Conservation (phyloP, 768 basidiomycete species). For the Tulasnella sp. region DNA sequence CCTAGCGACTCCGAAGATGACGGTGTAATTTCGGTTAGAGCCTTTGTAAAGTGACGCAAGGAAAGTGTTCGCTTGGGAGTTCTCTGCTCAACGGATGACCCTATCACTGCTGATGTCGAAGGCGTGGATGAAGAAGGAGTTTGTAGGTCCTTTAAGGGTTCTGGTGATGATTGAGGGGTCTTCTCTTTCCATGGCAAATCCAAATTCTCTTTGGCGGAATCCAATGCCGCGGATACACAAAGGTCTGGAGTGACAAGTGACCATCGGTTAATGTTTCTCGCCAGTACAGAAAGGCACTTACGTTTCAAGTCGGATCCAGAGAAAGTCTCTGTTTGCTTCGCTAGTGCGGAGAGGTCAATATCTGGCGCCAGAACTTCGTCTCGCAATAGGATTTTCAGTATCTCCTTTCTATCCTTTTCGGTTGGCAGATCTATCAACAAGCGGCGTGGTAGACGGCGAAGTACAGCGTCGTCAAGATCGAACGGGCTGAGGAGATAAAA, state of each 20-base stretch:
- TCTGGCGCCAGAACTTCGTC: slow-evolving; percentile 60
- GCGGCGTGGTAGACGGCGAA: slow-evolving; percentile 76
- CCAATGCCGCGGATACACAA: slow-evolving; percentile 83
- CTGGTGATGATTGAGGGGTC: slow-evolving; percentile 1
- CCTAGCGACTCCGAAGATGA: slow-evolving; percentile 75
- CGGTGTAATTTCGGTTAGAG: slow-evolving; percentile 79
- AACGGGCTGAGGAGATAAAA: slow-evolving; percentile 40
- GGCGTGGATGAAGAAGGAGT: neutral
- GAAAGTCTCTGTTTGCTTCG: slow-evolving; percentile 67
- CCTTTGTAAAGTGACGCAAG: slow-evolving; percentile 62
- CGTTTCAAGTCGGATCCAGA: slow-evolving; percentile 85
- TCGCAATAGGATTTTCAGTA: slow-evolving; percentile 74
- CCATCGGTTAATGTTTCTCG: too few relatives aligned
- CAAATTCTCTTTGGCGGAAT: slow-evolving; percentile 77
- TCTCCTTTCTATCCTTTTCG: slow-evolving; percentile 74
- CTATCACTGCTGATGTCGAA: neutral
- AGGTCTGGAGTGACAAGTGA: slow-evolving; percentile 53
- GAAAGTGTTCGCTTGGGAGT: slow-evolving; percentile 32
- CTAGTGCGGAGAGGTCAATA: slow-evolving; percentile 45
- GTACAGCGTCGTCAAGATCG: slow-evolving; percentile 81
- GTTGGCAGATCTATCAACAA: slow-evolving; percentile 83
- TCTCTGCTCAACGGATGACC: slow-evolving; percentile 5
- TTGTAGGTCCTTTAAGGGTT: neutral
- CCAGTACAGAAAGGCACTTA: neutral
- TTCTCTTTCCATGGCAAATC: slow-evolving; percentile 55